Percentiles rank a stretch among this genome's conserved stretches.
phyloP scores from a whole-genome alignment of 148 eudicot species.

The Camellia sinensis region DNA sequence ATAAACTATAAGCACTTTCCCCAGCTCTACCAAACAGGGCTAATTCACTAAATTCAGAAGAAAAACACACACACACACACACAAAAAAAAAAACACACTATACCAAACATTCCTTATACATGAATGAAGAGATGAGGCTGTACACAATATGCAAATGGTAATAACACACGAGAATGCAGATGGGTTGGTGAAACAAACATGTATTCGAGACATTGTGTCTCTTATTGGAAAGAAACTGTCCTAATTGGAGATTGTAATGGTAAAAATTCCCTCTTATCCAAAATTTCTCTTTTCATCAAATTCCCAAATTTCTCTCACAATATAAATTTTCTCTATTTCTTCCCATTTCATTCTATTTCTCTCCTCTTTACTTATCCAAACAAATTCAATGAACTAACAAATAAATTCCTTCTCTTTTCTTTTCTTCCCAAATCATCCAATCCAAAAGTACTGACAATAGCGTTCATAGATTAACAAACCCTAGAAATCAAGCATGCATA shows the following conservation, averaged over 20 bases:
- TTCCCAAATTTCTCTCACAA: no score
- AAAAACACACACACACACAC: background rate
- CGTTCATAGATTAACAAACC: background rate
- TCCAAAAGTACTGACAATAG: background rate
- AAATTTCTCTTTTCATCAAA: no score
- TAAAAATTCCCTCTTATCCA: no score
- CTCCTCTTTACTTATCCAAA: no score
- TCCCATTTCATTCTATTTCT: no score
- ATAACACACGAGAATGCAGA: slow-evolving; percentile 22
- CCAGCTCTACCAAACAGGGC: no score
- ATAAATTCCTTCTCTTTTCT: no score
- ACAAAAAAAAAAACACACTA: background rate
- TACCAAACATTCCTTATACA: slow-evolving; percentile 47
- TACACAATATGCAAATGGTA: slow-evolving; percentile 42
- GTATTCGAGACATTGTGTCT: background rate
- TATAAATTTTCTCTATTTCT: no score
- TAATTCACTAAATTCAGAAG: background rate
- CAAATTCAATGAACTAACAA: no score
- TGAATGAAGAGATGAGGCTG: slow-evolving; percentile 59
- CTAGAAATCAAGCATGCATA: background rate
- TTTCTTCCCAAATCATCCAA: no score
- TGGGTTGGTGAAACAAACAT: background rate
- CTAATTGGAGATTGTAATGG: background rate
- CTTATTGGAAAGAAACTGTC: slow-evolving; percentile 47
- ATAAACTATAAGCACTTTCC: no score